Evolutionary conservation across 192 early-diverging fungal species (phyloP).

Genomic region (Mortierella antarctica): DNA sequence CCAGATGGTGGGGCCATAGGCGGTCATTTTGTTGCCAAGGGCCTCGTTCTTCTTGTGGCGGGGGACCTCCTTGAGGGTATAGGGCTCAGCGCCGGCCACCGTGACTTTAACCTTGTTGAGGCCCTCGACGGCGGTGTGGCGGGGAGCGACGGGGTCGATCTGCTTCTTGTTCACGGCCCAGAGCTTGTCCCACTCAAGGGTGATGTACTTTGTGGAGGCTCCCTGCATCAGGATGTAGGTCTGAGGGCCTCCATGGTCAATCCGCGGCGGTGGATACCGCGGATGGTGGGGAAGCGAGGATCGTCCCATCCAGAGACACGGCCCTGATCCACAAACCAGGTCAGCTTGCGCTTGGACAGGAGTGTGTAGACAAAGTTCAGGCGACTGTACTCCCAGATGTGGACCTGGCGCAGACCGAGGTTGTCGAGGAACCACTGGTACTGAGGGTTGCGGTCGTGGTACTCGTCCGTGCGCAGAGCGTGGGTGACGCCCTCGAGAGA

Average conservation of each 20-base stretch:
- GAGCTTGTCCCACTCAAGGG: slow-evolving; percentile 99
- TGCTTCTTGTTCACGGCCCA: slow-evolving; percentile 97
- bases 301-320: slow-evolving; percentile 90
- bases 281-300: slow-evolving; percentile 90
- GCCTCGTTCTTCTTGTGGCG: slow-evolving; percentile 98
- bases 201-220: slow-evolving; percentile 92
- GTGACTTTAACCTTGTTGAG: slow-evolving; percentile 76
- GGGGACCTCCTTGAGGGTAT: slow-evolving; percentile 73
- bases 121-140: slow-evolving; percentile 84
- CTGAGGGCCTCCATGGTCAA: slow-evolving; percentile 97
- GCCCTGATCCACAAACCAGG: slow-evolving; percentile 93
- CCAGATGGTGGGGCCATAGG: slow-evolving; percentile 80
- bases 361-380: slow-evolving; percentile 99
- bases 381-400: slow-evolving; percentile 93
- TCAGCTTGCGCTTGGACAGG: slow-evolving; percentile 97
- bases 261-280: slow-evolving; percentile 93
- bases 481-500: slow-evolving; percentile 97
- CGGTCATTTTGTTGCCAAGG: slow-evolving; percentile 88
- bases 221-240: slow-evolving; percentile 98
- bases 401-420: slow-evolving; percentile 86
- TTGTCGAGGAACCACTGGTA: slow-evolving; percentile 96
- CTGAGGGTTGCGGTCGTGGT: slow-evolving; percentile 96
- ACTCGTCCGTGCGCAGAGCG: slow-evolving; percentile 97
- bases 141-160: slow-evolving; percentile 95
- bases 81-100: slow-evolving; percentile 67